Conservation (phyloP, 2,329 filamentous ascomycete genomes). For the Ophiostoma sp. region DNA sequence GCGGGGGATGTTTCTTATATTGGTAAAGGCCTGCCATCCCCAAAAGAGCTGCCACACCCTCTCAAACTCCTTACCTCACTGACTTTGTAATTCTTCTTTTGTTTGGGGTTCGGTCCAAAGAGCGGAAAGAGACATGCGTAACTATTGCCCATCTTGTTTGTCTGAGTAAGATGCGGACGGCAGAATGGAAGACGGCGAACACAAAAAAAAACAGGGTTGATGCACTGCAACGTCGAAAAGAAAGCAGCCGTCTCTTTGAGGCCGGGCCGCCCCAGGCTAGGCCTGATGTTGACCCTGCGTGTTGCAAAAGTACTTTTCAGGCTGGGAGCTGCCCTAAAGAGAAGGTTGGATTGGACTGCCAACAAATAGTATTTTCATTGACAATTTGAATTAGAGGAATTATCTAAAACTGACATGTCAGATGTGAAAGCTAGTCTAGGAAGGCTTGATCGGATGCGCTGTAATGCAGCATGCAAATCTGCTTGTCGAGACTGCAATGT, state of each 20-base stretch:
- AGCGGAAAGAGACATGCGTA: background rate
- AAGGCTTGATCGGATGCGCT: background rate
- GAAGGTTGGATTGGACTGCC: background rate
- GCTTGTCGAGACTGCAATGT: background rate
- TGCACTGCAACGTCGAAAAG: background rate
- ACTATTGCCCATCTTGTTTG: background rate
- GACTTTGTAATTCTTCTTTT: too few species aligned
- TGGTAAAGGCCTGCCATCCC: background rate
- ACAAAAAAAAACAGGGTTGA: background rate
- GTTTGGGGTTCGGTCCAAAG: background rate
- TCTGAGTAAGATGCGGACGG: background rate
- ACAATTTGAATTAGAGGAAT: background rate
- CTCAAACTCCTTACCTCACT: too few species aligned
- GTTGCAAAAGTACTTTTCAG: background rate
- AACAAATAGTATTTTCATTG: background rate
- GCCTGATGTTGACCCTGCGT: background rate
- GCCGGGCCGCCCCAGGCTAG: background rate
- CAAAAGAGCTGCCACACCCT: background rate
- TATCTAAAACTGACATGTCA: background rate
- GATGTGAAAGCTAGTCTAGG: background rate
- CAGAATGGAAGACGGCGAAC: background rate
- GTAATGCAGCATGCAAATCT: background rate
- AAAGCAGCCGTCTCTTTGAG: background rate
- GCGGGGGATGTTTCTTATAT: conserved; percentile 7
- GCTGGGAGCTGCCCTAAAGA: background rate